Base-by-base conservation (phyloP, 2,329 filamentous ascomycete species). In the Verticillium longisporum region DNA sequence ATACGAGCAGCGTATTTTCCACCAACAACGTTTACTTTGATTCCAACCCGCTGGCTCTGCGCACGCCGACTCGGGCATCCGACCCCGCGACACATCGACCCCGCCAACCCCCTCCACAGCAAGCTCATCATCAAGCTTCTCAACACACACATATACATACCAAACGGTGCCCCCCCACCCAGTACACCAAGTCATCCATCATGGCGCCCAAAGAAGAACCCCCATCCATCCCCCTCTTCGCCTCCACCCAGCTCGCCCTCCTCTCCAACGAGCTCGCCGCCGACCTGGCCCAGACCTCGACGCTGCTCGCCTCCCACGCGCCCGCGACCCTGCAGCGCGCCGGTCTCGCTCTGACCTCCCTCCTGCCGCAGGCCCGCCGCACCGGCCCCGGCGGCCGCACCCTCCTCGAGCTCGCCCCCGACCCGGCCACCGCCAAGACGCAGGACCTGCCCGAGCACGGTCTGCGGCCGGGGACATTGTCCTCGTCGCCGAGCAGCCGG, bases 311-410 rank as follows among this genome's bases (percentile, higher is more conserved):
- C 55, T 83, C 83, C 55, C 85, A 89, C 72, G 86, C 87, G 56
- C 91, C 91, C 4, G 77, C 83, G 0, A 80, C 84, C 1, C 85
- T 96, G 13, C 85, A 91, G 70, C 86, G 89, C 62, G 89, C 89
- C 6, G 91, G 91, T 15, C 81, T 92, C 50, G 91, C 91, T 36
- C 80, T 95, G 68, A 85, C 87, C 15, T 94, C 93, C 73, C 84
- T 98, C 9, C 78, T 84, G 36, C 78, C 96, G 37, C 79, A 83
- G 11, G 88, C 89, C 18, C 90, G 90, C 71, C 88, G 93, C 34
- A 99, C 95, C 0, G 95, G 95, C 0, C 80, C 97, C 41, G 95
- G 93, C 15, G 95, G 95, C n/a, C 90, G 92, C 65, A 92, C 91
- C 0, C 89, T 99, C 1, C 78, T 97, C 3, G 93, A 97, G 73